Percentiles rank a stretch among this genome's conserved stretches.
Conservation (phyloP, 1,139 yeast species). For the Candida sanyaensis region DNA sequence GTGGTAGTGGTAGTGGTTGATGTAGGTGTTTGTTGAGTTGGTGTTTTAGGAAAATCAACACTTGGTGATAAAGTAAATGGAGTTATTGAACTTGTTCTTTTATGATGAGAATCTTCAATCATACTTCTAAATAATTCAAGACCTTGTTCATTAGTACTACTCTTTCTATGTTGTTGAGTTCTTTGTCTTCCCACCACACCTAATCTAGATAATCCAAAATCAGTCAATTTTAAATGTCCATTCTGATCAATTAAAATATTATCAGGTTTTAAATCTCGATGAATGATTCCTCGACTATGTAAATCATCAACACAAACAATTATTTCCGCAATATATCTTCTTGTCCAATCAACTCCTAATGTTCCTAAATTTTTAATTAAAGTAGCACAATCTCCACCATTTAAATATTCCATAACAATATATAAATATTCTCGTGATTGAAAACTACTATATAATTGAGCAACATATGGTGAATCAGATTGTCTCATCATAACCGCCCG, state of each 20-base stretch:
- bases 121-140: constrained; percentile 43
- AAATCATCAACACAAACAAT: constrained; percentile 88
- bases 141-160: constrained; percentile 48
- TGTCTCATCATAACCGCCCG: constrained; percentile 98
- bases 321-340: constrained; percentile 84
- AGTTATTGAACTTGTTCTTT: constrained; percentile 41
- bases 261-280: constrained; percentile 94
- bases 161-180: constrained; percentile 35
- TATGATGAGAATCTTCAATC: constrained; percentile 22
- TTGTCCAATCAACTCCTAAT: constrained; percentile 85
- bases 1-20: too few relatives aligned
- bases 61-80: constrained; percentile 54
- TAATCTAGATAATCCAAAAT: constrained; percentile 90
- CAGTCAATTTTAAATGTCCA: constrained; percentile 92
- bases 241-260: constrained; percentile 79
- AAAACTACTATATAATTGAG: constrained; percentile 83
- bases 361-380: constrained; percentile 79
- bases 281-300: constrained; percentile 87
- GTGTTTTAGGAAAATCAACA: constrained; percentile 30
- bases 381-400: constrained; percentile 96
- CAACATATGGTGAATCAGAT: constrained; percentile 91
- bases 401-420: constrained; percentile 93
- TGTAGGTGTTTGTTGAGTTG: constrained; percentile 10
- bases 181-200: constrained; percentile 86
- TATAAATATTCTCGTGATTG: constrained; percentile 87